Evolutionary conservation across 495 filamentous ascomycete species (phyloP).

Genomic region (Penicillium goetzii): DNA sequence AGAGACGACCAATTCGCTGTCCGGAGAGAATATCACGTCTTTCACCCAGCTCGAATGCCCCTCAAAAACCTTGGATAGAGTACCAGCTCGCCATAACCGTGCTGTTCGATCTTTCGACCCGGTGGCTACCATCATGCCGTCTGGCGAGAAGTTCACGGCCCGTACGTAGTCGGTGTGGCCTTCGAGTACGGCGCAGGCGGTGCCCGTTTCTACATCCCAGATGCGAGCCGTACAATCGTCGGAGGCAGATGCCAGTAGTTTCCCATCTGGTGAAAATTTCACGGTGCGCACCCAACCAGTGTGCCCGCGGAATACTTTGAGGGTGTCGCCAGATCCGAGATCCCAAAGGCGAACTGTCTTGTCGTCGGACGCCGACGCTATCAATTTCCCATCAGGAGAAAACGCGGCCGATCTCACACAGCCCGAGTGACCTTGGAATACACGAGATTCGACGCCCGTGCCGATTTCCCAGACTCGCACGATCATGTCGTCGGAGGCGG

Average conservation of each 20-base stretch:
- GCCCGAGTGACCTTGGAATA: slow-evolving; percentile 22
- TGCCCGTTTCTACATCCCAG: slow-evolving; percentile 31
- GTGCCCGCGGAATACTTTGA: slow-evolving; percentile 22
- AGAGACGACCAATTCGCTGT: slow-evolving; percentile 3
- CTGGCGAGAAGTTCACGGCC: slow-evolving; percentile 18
- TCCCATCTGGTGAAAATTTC: slow-evolving; percentile 29
- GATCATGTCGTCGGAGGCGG: slow-evolving; percentile 16
- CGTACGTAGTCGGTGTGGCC: slow-evolving; percentile 14
- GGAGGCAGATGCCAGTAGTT: slow-evolving; percentile 26
- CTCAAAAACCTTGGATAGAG: slow-evolving; percentile 1
- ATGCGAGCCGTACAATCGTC: slow-evolving; percentile 36
- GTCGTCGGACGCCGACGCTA: slow-evolving; percentile 35
- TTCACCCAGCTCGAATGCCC: slow-evolving; percentile 14
- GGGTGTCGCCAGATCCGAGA: slow-evolving; percentile 17
- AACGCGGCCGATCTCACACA: slow-evolving; percentile 27
- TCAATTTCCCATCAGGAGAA: slow-evolving; percentile 29
- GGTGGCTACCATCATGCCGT: slow-evolving; percentile 6
- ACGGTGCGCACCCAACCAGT: slow-evolving; percentile 19
- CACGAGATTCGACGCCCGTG: slow-evolving; percentile 24
- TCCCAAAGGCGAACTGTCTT: slow-evolving; percentile 44
- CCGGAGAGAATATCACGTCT: slow-evolving; percentile 12
- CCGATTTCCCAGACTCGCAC: slow-evolving; percentile 14
- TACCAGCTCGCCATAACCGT: slow-evolving; percentile 6
- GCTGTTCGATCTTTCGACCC: slow-evolving; percentile 11
- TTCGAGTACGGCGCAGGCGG: slow-evolving; percentile 1